Conservation (phyloP, 176 grass and related monocot genomes). For the Urochloa ruziziensis region DNA sequence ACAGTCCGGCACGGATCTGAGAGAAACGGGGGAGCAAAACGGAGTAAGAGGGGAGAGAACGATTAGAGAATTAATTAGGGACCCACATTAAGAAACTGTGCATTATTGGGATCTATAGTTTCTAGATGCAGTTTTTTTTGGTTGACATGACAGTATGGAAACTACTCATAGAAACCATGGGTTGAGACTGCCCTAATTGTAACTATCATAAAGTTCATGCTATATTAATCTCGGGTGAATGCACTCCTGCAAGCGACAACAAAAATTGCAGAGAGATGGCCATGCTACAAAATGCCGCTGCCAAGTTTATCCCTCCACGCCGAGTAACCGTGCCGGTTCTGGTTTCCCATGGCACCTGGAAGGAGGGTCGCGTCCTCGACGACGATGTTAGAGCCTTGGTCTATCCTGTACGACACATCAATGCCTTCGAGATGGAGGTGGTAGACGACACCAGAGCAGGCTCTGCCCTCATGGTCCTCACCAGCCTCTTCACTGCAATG, state of each 20-base stretch:
- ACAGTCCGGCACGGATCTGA: too few species aligned
- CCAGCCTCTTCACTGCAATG: conserved; percentile 4
- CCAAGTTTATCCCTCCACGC: conserved; percentile 42
- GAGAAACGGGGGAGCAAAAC: too few species aligned
- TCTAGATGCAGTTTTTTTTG: too few species aligned
- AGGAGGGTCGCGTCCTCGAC: conserved; percentile 51
- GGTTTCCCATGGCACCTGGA: not conserved
- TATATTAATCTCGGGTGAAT: too few species aligned
- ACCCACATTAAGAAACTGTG: too few species aligned
- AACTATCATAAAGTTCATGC: too few species aligned
- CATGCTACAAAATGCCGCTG: not conserved
- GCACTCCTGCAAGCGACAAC: not conserved
- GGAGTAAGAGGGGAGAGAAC: too few species aligned
- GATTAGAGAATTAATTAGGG: too few species aligned
- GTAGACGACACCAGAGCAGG: conserved; percentile 31
- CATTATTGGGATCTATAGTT: too few species aligned
- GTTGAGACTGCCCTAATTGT: too few species aligned
- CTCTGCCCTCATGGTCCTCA: not conserved
- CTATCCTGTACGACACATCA: conserved; percentile 83
- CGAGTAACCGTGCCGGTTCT: conserved; percentile 30
- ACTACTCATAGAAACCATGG: too few species aligned
- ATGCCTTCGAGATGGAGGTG: conserved; percentile 84
- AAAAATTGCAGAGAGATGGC: not conserved
- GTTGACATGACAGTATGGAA: too few species aligned
- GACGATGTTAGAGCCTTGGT: conserved; percentile 48